Percentiles rank a stretch among this genome's conserved stretches.
These are phyloP conservation scores for Jacaranda mimosifolia DNA, from an alignment of 257 asterid species.

Conservation along the genomic window DNA sequence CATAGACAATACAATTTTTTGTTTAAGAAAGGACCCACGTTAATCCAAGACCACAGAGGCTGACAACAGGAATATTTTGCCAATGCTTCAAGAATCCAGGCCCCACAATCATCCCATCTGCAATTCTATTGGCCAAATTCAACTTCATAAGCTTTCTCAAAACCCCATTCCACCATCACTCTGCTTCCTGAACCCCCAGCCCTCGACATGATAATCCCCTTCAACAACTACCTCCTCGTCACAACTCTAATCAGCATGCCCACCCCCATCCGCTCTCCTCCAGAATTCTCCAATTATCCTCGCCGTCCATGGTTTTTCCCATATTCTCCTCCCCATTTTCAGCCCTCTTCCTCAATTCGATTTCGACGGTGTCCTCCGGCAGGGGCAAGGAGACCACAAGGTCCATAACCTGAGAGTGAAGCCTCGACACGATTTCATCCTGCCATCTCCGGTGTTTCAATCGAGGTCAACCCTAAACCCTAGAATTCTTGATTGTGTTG, in stretches of 20 bases:
- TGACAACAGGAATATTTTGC: constrained; percentile 76
- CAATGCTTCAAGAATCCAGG: constrained; percentile 77
- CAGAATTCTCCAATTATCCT: constrained; percentile 37
- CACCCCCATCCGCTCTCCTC: constrained; percentile 44
- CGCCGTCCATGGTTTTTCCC: constrained; percentile 26
- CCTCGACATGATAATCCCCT: constrained; percentile 77
- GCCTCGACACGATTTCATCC: constrained; percentile 85
- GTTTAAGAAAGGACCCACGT: constrained; percentile 55
- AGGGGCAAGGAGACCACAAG: constrained; percentile 95
- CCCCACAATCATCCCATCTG: constrained; percentile 49
- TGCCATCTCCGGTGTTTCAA: constrained; percentile 88
- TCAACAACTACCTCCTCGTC: constrained; percentile 82
- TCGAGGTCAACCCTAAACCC: constrained; percentile 85
- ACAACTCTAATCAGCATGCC: constrained; percentile 81
- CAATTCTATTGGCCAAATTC: constrained; percentile 65
- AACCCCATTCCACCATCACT: constrained; percentile 87
- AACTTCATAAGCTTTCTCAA: constrained; percentile 83
- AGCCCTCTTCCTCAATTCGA: constrained; percentile 60
- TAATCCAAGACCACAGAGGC: constrained; percentile 84
- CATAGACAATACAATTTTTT: constrained; percentile 7
- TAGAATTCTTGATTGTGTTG: constrained; percentile 47
- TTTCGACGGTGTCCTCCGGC: constrained; percentile 80
- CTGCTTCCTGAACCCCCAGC: constrained; percentile 85
- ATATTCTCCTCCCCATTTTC: constrained; percentile 19
- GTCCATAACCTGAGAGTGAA: constrained; percentile 98